Percentiles rank a stretch among this genome's conserved stretches.
phyloP scores from a whole-genome alignment of 306 rosid genomes.

The Sophora flavescens region DNA sequence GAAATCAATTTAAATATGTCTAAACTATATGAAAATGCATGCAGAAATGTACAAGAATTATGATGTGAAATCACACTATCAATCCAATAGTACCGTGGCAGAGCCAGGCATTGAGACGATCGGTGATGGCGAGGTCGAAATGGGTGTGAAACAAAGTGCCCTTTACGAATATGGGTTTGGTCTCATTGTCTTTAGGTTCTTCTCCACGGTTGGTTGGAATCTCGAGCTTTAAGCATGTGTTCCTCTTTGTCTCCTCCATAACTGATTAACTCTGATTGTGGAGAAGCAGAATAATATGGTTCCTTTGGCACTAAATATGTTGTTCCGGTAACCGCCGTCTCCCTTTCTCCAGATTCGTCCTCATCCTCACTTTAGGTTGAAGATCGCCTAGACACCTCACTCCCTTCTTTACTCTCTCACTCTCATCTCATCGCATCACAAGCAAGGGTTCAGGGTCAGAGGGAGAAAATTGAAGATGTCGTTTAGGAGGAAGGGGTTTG shows the following conservation, averaged over 20 bases:
- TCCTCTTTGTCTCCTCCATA: conserved; percentile 55
- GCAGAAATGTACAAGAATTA: too few species aligned
- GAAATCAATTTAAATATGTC: too few species aligned
- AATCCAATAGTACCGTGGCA: conserved; percentile 60
- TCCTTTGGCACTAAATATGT: neutral
- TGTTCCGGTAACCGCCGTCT: neutral
- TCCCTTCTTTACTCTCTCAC: too few species aligned
- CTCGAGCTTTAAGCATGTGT: conserved; percentile 76
- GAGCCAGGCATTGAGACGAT: conserved; percentile 74
- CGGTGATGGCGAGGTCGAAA: conserved; percentile 79
- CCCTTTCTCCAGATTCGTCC: too few species aligned
- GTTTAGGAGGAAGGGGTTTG: conserved; percentile 76
- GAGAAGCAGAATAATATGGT: too few species aligned
- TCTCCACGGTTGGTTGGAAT: conserved; percentile 23
- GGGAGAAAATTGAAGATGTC: conserved; percentile 52
- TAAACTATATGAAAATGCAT: too few species aligned
- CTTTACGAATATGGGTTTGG: conserved; percentile 70
- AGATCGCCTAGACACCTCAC: too few species aligned
- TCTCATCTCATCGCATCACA: too few species aligned
- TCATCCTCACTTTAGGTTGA: too few species aligned
- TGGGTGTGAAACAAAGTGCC: conserved; percentile 68
- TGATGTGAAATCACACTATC: too few species aligned
- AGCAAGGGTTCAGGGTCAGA: too few species aligned
- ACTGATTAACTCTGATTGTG: too few species aligned
- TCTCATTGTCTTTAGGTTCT: conserved; percentile 15